Evolutionary conservation across 495 filamentous ascomycete genomes (phyloP), one percentile per base, ranked within the genome.

Genomic region (Penicillium coffeae): DNA sequence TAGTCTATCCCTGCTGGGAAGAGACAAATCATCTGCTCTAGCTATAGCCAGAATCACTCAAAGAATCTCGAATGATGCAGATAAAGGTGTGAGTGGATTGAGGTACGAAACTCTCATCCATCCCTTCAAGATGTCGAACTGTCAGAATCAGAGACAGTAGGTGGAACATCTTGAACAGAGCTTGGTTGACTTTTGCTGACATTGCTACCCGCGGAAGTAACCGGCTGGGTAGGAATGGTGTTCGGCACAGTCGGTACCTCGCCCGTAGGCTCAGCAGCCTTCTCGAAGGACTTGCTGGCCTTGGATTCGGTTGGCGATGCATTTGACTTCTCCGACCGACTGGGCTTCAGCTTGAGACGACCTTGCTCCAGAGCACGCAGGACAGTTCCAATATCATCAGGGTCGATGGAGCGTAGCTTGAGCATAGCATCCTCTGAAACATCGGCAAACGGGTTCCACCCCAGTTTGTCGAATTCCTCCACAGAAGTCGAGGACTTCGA

Each of bases 291-390:
- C 12, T 50, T 53, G 35, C 56, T 55, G n/a, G 56, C 45, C 30
- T 59, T 59, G 8, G 67, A 66, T 15, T 64, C 65, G 8, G 59
- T 63, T 8, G 69, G 64, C 6, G 67, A 69, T 48, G 58, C 49
- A 37, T 64, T 60, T 52, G 53, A 45, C 38, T 60, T 63, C 15
- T 71, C 68, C 8, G 60, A 63, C n/a, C 62, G 50, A 36, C 58
- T 65, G 14, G 66, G 59, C 47, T 66, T 65, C 27, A 69, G 36
- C 44, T 64, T 56, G 25, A 64, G 48, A 18, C 58, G 63, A 13
- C 69, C 69, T n/a, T 63, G 60, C 38, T 73, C 69, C 19, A 73
- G 40, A 10, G 66, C 66, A 18, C 67, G 69, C 9, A 73, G 54
- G 3, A 73, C 48, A 3, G 55, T 55, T 13, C 58, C 55, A 37